phyloP scores from a whole-genome alignment of 2,329 filamentous ascomycete genomes.

The Hypocreales sp. region DNA sequence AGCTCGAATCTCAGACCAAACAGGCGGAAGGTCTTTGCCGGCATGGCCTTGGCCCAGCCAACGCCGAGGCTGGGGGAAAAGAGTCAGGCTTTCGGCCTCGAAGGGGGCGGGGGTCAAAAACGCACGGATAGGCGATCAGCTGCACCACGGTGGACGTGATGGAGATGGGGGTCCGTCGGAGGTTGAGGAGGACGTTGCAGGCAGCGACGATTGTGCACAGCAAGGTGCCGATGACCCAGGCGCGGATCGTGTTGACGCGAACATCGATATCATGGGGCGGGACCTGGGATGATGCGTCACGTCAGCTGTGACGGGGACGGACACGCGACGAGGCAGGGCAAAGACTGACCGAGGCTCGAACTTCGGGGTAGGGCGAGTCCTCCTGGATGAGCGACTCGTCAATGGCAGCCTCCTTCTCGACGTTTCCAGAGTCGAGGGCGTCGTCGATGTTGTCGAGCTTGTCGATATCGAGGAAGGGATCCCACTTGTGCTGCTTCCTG shows the following conservation, averaged over 20 bases:
- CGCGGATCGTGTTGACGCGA: conserved; percentile 40
- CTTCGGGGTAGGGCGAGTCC: conserved; percentile 25
- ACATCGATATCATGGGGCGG: conserved; percentile 33
- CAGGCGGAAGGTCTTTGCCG: conserved; percentile 12
- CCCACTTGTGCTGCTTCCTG: conserved; percentile 35
- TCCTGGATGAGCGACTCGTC: conserved; percentile 32
- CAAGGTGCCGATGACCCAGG: conserved; percentile 41
- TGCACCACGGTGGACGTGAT: conserved; percentile 40
- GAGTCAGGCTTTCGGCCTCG: conserved; percentile 2
- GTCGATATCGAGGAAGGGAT: conserved; percentile 39
- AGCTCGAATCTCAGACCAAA: conserved; percentile 17
- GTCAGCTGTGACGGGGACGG: neutral
- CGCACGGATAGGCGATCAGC: conserved; percentile 33
- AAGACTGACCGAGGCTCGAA: conserved; percentile 9
- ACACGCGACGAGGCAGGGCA: neutral
- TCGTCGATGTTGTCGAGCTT: conserved; percentile 35
- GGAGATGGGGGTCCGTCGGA: conserved; percentile 32
- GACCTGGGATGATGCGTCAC: conserved; percentile 6
- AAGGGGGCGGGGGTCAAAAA: too few relatives aligned
- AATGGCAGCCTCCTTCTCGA: conserved; percentile 26
- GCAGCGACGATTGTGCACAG: conserved; percentile 42
- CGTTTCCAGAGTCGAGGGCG: conserved; percentile 25
- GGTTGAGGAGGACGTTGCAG: conserved; percentile 36
- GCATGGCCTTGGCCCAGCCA: conserved; percentile 17
- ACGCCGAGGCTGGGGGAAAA: conserved; percentile 6